A percentile compares a stretch with the other conserved stretches of the same genome.
phyloP scores from a whole-genome alignment of 176 grass and related monocot species.

The barley (Hordeum vulgare) region DNA sequence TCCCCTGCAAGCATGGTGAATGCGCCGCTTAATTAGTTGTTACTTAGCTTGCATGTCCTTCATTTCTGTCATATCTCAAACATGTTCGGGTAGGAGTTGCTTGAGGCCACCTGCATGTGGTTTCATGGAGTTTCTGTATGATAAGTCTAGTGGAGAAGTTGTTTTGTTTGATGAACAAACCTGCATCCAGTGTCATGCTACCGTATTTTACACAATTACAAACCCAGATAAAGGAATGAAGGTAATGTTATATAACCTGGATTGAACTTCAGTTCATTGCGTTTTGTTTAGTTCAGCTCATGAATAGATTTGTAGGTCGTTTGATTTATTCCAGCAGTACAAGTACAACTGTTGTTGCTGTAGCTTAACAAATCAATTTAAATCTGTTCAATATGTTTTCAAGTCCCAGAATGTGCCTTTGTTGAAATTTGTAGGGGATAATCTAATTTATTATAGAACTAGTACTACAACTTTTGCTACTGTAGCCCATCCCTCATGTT shows the following conservation, averaged over 20 bases:
- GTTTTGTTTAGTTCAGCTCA: too few relatives aligned
- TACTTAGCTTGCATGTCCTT: background rate
- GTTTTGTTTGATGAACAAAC: background rate
- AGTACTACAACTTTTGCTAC: too few relatives aligned
- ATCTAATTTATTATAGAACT: too few relatives aligned
- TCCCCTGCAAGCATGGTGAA: background rate
- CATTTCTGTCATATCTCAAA: background rate
- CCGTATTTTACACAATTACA: background rate
- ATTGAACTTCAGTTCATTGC: background rate
- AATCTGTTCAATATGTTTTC: too few relatives aligned
- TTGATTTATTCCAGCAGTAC: too few relatives aligned
- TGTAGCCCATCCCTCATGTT: too few relatives aligned
- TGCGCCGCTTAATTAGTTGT: background rate
- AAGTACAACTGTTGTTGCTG: too few relatives aligned
- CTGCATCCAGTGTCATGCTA: background rate
- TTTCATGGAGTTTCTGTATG: background rate
- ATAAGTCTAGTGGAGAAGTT: background rate
- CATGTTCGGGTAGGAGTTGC: background rate
- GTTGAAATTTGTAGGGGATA: too few relatives aligned
- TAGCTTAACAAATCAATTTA: too few relatives aligned
- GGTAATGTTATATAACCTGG: background rate
- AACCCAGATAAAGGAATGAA: background rate
- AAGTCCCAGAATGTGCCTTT: too few relatives aligned
- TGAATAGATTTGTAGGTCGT: too few relatives aligned
- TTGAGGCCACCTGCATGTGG: background rate